phyloP scores from a whole-genome alignment of 2,329 filamentous ascomycete species.

The Chaetomiaceae sp. region DNA sequence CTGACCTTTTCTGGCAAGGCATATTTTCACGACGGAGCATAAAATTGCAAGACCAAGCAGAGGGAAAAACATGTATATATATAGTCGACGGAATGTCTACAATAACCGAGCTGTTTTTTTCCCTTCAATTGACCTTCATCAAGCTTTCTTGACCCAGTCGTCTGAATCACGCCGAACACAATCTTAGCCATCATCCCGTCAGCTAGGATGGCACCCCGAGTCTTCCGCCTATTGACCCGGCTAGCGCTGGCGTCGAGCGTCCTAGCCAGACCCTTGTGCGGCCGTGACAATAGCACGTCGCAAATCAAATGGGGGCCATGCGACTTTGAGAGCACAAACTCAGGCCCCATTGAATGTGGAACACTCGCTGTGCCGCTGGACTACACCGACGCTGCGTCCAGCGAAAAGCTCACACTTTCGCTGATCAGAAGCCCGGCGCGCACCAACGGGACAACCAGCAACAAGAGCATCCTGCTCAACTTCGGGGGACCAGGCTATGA shows the following conservation, averaged over 20 bases:
- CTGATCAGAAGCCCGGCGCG: conserved; percentile 8
- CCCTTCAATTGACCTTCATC: no score
- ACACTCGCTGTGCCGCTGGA: background rate
- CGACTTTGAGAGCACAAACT: background rate
- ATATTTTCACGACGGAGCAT: no score
- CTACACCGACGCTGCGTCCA: background rate
- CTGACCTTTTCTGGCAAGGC: no score
- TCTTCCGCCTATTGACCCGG: background rate
- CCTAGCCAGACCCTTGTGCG: background rate
- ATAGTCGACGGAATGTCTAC: no score
- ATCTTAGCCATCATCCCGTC: background rate
- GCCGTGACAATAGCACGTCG: background rate
- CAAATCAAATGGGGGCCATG: background rate
- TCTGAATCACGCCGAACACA: background rate
- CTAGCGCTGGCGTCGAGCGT: background rate
- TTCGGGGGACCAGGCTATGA: conserved; percentile 10
- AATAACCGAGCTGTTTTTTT: no score
- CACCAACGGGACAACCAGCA: background rate
- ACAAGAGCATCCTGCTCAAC: conserved; percentile 13
- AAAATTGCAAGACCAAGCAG: no score
- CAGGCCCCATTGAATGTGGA: background rate
- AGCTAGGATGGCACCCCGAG: no score
- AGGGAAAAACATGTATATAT: no score
- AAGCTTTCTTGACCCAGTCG: no score
- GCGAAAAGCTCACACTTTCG: conserved; percentile 2